phyloP scores from a whole-genome alignment of 768 basidiomycete species.

The Crassisporium funariophilum region DNA sequence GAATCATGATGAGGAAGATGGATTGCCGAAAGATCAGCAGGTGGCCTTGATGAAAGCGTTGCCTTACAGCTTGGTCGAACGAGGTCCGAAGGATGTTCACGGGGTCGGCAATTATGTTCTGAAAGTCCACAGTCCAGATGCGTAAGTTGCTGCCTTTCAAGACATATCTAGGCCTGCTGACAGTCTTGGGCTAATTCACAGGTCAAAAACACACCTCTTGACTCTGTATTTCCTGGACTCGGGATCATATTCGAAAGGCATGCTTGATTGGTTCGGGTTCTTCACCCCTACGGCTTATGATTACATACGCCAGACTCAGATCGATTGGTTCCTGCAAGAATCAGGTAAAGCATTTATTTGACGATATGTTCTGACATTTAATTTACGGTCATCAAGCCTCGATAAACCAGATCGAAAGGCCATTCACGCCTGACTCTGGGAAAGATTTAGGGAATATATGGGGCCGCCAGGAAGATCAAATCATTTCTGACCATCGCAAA shows the following conservation, averaged over 20 bases:
- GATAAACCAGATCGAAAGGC: conserved; percentile 76
- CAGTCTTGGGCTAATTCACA: conserved; percentile 26
- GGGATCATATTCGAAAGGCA: conserved; percentile 68
- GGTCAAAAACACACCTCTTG: conserved; percentile 85
- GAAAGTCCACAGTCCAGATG: conserved; percentile 81
- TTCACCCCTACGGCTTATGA: conserved; percentile 79
- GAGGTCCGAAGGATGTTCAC: conserved; percentile 82
- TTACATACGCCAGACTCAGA: conserved; percentile 82
- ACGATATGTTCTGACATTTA: background rate
- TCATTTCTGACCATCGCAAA: conserved; percentile 48
- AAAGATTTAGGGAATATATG: conserved; percentile 71
- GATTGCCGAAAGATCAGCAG: conserved; percentile 63
- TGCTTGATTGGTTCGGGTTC: conserved; percentile 62
- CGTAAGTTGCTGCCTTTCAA: conserved; percentile 50
- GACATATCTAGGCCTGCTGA: background rate
- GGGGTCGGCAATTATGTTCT: conserved; percentile 92
- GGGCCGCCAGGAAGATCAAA: conserved; percentile 61
- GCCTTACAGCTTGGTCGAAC: conserved; percentile 82
- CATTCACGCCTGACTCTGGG: conserved; percentile 76
- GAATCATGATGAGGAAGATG: conserved; percentile 88
- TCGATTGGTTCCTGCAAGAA: conserved; percentile 87
- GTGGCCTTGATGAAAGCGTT: conserved; percentile 71
- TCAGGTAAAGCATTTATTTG: conserved; percentile 49
- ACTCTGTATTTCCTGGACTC: conserved; percentile 93
- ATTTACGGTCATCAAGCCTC: conserved; percentile 37